Base-by-base conservation (phyloP, 176 grass and related monocot genomes). In the Cenchrus purpureus region DNA sequence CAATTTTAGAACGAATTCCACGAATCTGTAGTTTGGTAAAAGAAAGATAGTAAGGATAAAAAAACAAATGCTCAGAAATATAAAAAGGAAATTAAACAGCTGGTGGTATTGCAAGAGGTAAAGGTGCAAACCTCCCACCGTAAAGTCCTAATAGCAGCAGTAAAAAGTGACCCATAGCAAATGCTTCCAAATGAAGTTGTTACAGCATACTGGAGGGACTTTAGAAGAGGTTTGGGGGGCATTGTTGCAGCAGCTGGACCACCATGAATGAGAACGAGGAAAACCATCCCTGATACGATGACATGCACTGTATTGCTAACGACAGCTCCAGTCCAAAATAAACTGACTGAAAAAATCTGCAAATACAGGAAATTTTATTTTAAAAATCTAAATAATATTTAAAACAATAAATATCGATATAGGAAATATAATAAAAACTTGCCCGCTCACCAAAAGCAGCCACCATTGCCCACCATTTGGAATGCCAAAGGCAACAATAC, bases 391-490 rank as follows among this genome's bases (percentile, higher is more conserved):
- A 61, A 83, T n/a, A 60, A 78, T 25, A 77, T 20, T n/a, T 49
- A 78, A 73, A 37, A 34, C 28, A 61, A 8, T 68, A 59, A 67
- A 67, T 67, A 83, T 55, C 67, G 25, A 85, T 63, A 70, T 16
- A 81, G 68, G 68, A 64, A 72, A 43, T 85, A 81, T 67, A 46
- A 63, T 64, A 88, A 90, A 81, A 92, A 94, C 90, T 94, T 94
- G 93, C 93, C 91, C 79, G 76, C 97, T 98, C 93, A 98, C 97
- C 97, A 98, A 89, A 96, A 98, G 86, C 75, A 95, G 93, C 97
- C 97, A 98, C 97, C 97, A 98, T 82, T 94, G 97, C 34, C 86
- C 93, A 73, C 89, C 78, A 82, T 92, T 91, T 79, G 94, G 91
- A 44, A 96, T 92, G 73, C 79, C 76, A 76, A 92, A 93, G 66